Percentiles rank a stretch among this genome's conserved stretches.
These are phyloP conservation scores for Komagataella pseudopastoris DNA, from an alignment of 805 yeast genomes.

Conservation along the genomic window DNA sequence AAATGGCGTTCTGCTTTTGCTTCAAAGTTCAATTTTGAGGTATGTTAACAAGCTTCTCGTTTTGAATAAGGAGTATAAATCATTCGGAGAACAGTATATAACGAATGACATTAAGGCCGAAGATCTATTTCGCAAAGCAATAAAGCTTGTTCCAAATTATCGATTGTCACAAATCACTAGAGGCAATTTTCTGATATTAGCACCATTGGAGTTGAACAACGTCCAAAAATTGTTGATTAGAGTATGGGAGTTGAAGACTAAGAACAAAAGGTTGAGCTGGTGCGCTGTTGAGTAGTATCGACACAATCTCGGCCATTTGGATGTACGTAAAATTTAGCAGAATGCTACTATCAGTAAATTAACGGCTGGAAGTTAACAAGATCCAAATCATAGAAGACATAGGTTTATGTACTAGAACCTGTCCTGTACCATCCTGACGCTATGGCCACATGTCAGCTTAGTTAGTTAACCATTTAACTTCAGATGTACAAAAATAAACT, in stretches of 20 bases:
- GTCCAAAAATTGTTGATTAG: background rate
- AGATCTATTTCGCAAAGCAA: background rate
- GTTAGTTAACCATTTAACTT: too few species aligned
- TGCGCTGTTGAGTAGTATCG: background rate
- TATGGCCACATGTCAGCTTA: too few species aligned
- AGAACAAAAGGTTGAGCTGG: background rate
- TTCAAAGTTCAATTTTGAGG: background rate
- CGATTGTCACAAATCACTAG: background rate
- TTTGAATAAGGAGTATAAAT: background rate
- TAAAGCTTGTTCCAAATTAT: background rate
- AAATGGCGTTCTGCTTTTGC: background rate
- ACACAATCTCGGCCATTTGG: too few species aligned
- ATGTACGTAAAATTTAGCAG: too few species aligned
- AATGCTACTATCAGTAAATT: too few species aligned
- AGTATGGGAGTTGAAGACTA: background rate
- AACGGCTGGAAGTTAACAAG: too few species aligned
- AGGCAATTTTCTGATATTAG: background rate
- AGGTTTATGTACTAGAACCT: too few species aligned
- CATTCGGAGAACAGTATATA: background rate
- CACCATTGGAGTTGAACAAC: background rate
- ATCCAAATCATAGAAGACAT: too few species aligned
- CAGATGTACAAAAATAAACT: too few species aligned
- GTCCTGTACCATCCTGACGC: too few species aligned
- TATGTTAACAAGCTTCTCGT: background rate
- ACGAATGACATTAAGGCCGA: background rate